phyloP scores from a whole-genome alignment of 768 basidiomycete genomes.

The Rhizopogon vinicolor region DNA sequence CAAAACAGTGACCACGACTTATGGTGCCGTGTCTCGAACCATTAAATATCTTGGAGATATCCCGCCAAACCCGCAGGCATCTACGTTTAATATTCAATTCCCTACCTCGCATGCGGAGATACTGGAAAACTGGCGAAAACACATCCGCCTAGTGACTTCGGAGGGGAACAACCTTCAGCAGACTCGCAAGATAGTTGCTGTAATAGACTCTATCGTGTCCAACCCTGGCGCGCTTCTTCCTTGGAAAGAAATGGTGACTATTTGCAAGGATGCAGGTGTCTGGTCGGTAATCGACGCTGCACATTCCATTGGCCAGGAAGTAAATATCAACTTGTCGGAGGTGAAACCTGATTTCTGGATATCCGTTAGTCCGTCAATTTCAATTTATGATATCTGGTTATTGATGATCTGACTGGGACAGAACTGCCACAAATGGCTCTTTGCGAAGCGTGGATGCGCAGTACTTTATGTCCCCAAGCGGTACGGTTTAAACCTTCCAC shows the following conservation, averaged over 20 bases:
- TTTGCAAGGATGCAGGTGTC: conserved; percentile 59
- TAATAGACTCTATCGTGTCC: conserved; percentile 66
- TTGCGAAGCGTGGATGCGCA: conserved; percentile 60
- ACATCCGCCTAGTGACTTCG: conserved; percentile 28
- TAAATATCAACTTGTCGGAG: conserved; percentile 50
- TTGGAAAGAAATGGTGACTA: conserved; percentile 63
- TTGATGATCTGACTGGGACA: conserved; percentile 16
- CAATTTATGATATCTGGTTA: background rate
- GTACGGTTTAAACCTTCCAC: conserved; percentile 24
- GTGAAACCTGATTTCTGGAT: conserved; percentile 73
- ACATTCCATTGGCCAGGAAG: conserved; percentile 72
- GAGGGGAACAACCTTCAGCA: conserved; percentile 17
- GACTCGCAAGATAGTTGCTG: conserved; percentile 48
- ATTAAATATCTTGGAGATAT: conserved; percentile 51
- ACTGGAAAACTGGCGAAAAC: conserved; percentile 40
- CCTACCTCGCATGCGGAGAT: conserved; percentile 56
- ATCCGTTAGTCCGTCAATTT: conserved; percentile 41
- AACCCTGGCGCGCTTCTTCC: conserved; percentile 61
- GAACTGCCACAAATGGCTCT: conserved; percentile 89
- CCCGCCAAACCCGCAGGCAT: conserved; percentile 46
- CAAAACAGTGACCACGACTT: conserved; percentile 49
- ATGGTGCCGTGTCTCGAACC: conserved; percentile 47
- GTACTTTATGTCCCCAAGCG: conserved; percentile 70
- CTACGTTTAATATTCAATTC: conserved; percentile 48
- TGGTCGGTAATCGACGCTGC: conserved; percentile 77